Conservation (phyloP, 495 filamentous ascomycete genomes). For the Margaritispora aquatica region DNA sequence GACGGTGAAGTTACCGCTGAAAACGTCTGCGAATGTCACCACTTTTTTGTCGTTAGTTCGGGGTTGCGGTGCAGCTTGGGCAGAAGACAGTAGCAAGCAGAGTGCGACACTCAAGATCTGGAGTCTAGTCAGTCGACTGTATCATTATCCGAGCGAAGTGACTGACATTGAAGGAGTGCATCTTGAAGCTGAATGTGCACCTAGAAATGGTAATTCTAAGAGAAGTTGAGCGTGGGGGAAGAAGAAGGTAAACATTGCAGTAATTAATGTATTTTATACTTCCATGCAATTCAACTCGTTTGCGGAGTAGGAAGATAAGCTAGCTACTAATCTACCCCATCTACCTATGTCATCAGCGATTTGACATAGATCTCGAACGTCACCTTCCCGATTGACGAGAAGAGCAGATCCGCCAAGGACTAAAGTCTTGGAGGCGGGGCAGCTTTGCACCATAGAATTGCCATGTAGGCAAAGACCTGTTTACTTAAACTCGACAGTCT, state of each 20-base stretch:
- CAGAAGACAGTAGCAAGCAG: background rate
- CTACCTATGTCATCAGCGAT: background rate
- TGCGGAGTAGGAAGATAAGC: background rate
- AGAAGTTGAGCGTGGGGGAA: no score
- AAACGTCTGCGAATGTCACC: slow-evolving; percentile 23
- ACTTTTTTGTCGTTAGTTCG: slow-evolving; percentile 12
- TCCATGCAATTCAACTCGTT: no score
- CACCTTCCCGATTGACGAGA: background rate
- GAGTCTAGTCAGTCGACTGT: no score
- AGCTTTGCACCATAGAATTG: background rate
- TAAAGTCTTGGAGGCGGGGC: background rate
- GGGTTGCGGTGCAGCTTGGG: background rate
- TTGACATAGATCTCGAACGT: background rate
- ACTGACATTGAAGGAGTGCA: no score
- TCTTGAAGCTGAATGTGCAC: no score
- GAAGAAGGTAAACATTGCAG: no score
- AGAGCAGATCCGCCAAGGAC: background rate
- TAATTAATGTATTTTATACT: no score
- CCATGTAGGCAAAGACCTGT: background rate
- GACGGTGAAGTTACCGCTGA: slow-evolving; percentile 18
- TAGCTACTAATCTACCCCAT: background rate
- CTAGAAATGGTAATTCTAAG: no score
- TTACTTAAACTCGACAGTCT: no score
- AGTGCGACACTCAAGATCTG: background rate
- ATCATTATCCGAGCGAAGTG: no score